Evolutionary conservation across 108 stramenopile species (phyloP).

Genomic region (Pseudonitzschia delicatissima): DNA sequence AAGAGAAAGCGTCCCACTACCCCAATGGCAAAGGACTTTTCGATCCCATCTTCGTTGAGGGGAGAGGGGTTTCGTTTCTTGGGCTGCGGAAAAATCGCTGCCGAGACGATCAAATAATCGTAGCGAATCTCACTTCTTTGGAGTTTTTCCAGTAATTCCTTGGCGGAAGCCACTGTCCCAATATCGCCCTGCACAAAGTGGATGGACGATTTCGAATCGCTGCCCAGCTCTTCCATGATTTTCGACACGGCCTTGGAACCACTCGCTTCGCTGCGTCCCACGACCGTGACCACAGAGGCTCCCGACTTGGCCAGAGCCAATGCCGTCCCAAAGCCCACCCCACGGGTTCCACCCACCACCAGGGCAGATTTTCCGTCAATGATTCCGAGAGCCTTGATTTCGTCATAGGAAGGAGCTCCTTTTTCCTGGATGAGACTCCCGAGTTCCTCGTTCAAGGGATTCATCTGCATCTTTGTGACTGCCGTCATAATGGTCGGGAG

Average conservation of each 20-base stretch:
- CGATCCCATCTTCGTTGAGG: slow-evolving; percentile 35
- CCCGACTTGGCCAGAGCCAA: slow-evolving; percentile 28
- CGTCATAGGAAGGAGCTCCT: background rate
- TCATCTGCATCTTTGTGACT: background rate
- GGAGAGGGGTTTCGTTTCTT: slow-evolving; percentile 7
- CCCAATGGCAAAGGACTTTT: slow-evolving; percentile 31
- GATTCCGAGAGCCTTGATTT: background rate
- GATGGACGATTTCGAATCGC: background rate
- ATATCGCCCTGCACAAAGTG: slow-evolving; percentile 31
- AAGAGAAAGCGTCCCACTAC: slow-evolving; percentile 31
- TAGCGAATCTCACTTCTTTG: background rate
- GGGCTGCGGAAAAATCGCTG: slow-evolving; percentile 33
- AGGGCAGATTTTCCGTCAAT: slow-evolving; percentile 14
- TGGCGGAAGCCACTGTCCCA: slow-evolving; percentile 21
- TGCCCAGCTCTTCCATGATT: background rate
- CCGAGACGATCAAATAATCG: slow-evolving; percentile 26
- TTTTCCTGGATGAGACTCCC: background rate
- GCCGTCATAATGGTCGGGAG: background rate
- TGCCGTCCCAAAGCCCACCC: slow-evolving; percentile 32
- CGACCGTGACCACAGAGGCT: slow-evolving; percentile 18
- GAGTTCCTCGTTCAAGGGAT: background rate
- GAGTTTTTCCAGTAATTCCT: slow-evolving; percentile 9
- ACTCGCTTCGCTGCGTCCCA: slow-evolving; percentile 23
- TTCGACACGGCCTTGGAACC: slow-evolving; percentile 17
- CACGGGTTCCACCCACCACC: slow-evolving; percentile 32